These are phyloP conservation scores for Coemansia interrupta DNA, from an alignment of 192 early-diverging fungal genomes.

Conservation along the genomic window DNA sequence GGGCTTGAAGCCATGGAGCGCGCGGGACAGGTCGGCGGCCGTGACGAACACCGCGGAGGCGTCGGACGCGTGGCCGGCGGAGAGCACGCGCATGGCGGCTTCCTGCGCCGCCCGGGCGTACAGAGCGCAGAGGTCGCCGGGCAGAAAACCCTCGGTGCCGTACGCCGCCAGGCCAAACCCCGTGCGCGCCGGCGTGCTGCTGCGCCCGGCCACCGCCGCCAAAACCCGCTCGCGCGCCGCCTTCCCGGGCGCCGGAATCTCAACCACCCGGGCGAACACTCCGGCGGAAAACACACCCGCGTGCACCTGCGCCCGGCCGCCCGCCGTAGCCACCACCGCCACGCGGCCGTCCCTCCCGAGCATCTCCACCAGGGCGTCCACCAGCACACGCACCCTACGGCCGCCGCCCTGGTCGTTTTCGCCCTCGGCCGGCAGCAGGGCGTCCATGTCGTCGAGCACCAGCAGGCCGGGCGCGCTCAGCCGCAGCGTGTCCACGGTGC, in stretches of 20 bases:
- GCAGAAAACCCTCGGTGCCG: slow-evolving; percentile 83
- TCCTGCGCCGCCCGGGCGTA: slow-evolving; percentile 79
- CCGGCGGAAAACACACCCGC: slow-evolving; percentile 18
- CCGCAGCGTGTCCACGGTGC: slow-evolving; percentile 8
- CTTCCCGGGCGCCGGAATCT: slow-evolving; percentile 30
- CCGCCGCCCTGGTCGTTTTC: slow-evolving; percentile 37
- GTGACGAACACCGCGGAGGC: slow-evolving; percentile 45
- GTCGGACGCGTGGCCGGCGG: too few relatives aligned
- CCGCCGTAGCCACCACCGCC: slow-evolving; percentile 39
- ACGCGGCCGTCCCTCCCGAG: slow-evolving; percentile 10
- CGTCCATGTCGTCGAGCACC: slow-evolving; percentile 50
- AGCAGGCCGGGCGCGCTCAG: slow-evolving; percentile 28
- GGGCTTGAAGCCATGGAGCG: slow-evolving; percentile 75
- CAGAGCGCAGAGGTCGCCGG: slow-evolving; percentile 74
- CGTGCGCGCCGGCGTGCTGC: slow-evolving; percentile 53
- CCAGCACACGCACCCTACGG: slow-evolving; percentile 16
- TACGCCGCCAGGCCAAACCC: slow-evolving; percentile 69
- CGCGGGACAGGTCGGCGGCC: slow-evolving; percentile 68
- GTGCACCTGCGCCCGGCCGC: slow-evolving; percentile 28
- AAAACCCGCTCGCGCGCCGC: slow-evolving; percentile 62
- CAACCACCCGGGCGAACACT: slow-evolving; percentile 19
- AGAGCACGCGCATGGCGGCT: slow-evolving; percentile 64
- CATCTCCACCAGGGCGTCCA: slow-evolving; percentile 14
- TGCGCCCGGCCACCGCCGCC: slow-evolving; percentile 60
- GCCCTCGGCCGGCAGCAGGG: slow-evolving; percentile 33